Conservation (phyloP, 768 basidiomycete genomes). For the Auricularia sp. region DNA sequence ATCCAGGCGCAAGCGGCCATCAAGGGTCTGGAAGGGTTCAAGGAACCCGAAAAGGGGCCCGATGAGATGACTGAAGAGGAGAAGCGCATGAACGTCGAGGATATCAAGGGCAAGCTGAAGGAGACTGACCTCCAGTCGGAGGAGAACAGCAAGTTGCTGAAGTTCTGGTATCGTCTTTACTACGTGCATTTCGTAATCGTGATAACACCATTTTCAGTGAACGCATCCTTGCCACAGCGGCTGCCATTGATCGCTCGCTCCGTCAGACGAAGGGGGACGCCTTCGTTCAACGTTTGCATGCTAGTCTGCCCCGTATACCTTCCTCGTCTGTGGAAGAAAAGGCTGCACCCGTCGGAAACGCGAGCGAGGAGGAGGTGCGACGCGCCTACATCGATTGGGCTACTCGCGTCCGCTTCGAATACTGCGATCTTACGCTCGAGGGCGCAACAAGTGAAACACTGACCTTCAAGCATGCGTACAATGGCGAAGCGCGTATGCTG, state of each 20-base stretch:
- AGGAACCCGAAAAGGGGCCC: slow-evolving; percentile 31
- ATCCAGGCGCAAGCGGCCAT: slow-evolving; percentile 90
- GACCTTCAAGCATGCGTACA: slow-evolving; percentile 75
- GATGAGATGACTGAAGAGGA: slow-evolving; percentile 81
- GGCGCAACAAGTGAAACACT: slow-evolving; percentile 27
- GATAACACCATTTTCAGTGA: slow-evolving; percentile 24
- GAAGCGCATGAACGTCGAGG: slow-evolving; percentile 67
- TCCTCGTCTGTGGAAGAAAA: slow-evolving; percentile 20
- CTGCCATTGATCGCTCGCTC: slow-evolving; percentile 79
- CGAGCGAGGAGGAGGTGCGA: slow-evolving; percentile 56
- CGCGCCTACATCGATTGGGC: slow-evolving; percentile 82
- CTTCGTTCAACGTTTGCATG: slow-evolving; percentile 71
- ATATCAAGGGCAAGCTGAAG: slow-evolving; percentile 53
- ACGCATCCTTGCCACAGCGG: slow-evolving; percentile 73
- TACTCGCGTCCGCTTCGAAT: slow-evolving; percentile 73
- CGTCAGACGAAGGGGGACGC: slow-evolving; percentile 82
- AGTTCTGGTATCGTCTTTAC: slow-evolving; percentile 46
- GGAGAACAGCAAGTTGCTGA: slow-evolving; percentile 67
- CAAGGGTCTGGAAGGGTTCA: slow-evolving; percentile 70
- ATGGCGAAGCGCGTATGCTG: slow-evolving; percentile 75
- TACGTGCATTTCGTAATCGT: not conserved
- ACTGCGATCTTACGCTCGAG: slow-evolving; percentile 70
- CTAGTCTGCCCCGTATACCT: slow-evolving; percentile 64
- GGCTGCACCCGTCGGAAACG: slow-evolving; percentile 30
- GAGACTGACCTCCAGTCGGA: slow-evolving; percentile 45